Evolutionary conservation across 225 moss, liverwort and hornwort species (phyloP).

Genomic region (Thuidium tamariscinum): DNA sequence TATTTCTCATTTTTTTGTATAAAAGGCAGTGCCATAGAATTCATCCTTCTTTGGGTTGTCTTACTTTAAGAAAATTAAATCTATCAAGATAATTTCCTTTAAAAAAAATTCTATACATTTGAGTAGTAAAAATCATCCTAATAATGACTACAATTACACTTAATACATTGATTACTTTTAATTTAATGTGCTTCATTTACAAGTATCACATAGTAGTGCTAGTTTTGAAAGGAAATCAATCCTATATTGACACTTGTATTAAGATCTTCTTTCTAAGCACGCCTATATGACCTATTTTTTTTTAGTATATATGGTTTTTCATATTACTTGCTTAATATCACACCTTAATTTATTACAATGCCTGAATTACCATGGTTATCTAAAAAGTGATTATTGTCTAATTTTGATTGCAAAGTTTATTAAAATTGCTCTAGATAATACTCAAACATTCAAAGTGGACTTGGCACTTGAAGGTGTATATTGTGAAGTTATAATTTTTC

Average conservation of each 20-base stretch:
- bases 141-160: neutral
- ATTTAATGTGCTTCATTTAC: rapidly evolving
- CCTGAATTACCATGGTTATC: neutral
- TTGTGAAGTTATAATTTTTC: neutral
- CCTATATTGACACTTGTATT: neutral
- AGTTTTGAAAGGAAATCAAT: neutral
- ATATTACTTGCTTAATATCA: no score
- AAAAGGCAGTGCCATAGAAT: neutral
- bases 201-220: rapidly evolving
- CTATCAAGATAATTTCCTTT: neutral
- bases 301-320: neutral
- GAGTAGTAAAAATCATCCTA: neutral
- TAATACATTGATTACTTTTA: neutral
- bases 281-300: no score
- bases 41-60: neutral
- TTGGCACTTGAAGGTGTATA: neutral
- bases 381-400: neutral
- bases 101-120: neutral
- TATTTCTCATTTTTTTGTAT: neutral
- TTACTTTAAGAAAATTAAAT: neutral
- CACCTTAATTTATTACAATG: neutral
- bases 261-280: no score
- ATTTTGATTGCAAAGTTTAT: neutral
- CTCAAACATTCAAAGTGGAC: neutral
- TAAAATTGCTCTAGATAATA: neutral